These are phyloP conservation scores for Globisporangium cederbergense DNA, from an alignment of 352 stramenopile species.

Conservation along the genomic window DNA sequence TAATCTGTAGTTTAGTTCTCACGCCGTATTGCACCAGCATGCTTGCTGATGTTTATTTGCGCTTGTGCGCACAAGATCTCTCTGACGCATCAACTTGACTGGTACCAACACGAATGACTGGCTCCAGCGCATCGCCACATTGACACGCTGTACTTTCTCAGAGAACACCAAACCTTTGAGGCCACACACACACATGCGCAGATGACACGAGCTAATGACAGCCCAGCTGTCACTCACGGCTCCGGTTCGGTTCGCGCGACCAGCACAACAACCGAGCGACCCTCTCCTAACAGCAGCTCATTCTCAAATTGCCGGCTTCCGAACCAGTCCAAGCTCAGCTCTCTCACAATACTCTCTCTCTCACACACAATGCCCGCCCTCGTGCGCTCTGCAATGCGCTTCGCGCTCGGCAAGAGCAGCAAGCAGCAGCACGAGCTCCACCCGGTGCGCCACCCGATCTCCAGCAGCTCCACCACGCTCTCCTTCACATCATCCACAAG, in stretches of 20 bases:
- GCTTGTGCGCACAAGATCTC: background rate
- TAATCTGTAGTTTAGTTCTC: no score
- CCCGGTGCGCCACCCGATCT: background rate
- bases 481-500: background rate
- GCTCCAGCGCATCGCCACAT: background rate
- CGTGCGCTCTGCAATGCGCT: slow-evolving; percentile 15
- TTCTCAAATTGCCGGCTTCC: background rate
- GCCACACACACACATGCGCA: background rate
- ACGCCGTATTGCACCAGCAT: no score
- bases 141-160: background rate
- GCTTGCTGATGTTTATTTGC: background rate
- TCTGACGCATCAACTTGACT: no score
- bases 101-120: background rate
- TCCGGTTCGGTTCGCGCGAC: background rate
- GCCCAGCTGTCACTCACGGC: background rate
- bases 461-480: slow-evolving; percentile 1
- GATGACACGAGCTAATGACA: background rate
- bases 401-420: slow-evolving; percentile 17
- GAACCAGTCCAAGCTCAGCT: background rate
- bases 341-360: background rate
- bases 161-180: background rate
- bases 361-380: slow-evolving; percentile 9
- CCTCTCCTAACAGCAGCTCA: background rate
- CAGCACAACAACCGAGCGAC: background rate
- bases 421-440: slow-evolving; percentile 10